Conservation (phyloP, 192 early-diverging fungal species). For the Coemansia sp. region DNA sequence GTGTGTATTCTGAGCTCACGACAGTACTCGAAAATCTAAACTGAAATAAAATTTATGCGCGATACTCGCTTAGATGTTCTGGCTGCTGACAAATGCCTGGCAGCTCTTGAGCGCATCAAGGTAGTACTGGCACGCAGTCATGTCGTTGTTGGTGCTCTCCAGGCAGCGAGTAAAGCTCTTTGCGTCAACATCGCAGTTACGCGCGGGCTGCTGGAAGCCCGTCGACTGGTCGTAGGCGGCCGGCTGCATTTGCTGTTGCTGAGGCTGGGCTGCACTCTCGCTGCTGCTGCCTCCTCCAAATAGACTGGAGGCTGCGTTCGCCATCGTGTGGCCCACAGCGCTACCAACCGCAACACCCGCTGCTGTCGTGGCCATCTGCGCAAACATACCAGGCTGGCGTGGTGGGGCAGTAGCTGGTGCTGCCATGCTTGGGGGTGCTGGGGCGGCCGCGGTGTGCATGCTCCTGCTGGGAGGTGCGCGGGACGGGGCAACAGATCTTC, state of each 20-base stretch:
- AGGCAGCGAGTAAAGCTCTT: slow-evolving; percentile 86
- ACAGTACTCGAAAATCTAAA: no score
- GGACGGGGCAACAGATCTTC: slow-evolving; percentile 20
- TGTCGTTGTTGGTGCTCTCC: slow-evolving; percentile 76
- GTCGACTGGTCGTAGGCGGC: slow-evolving; percentile 13
- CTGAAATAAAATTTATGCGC: background rate
- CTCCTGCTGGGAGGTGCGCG: slow-evolving; percentile 23
- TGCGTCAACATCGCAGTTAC: slow-evolving; percentile 69
- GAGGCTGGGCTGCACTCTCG: slow-evolving; percentile 30
- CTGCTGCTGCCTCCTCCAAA: slow-evolving; percentile 55
- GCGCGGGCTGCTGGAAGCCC: slow-evolving; percentile 12
- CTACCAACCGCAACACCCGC: slow-evolving; percentile 92
- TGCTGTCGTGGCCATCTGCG: slow-evolving; percentile 89
- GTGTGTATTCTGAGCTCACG: no score
- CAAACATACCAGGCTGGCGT: slow-evolving; percentile 68
- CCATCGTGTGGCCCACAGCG: slow-evolving; percentile 67
- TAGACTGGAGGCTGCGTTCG: slow-evolving; percentile 50
- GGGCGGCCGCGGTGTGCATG: slow-evolving; percentile 54
- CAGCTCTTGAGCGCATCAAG: slow-evolving; percentile 90
- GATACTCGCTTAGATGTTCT: slow-evolving; percentile 11
- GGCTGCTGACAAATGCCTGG: slow-evolving; percentile 52
- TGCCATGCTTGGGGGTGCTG: slow-evolving; percentile 30
- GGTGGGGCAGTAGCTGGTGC: slow-evolving; percentile 57
- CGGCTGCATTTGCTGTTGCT: slow-evolving; percentile 29
- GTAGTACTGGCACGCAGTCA: slow-evolving; percentile 84